A percentile compares a stretch with the other conserved stretches of the same genome.
Evolutionary conservation across 1,284 basidiomycete species (phyloP).

Genomic region (Exobasidium cylindrosporum): DNA sequence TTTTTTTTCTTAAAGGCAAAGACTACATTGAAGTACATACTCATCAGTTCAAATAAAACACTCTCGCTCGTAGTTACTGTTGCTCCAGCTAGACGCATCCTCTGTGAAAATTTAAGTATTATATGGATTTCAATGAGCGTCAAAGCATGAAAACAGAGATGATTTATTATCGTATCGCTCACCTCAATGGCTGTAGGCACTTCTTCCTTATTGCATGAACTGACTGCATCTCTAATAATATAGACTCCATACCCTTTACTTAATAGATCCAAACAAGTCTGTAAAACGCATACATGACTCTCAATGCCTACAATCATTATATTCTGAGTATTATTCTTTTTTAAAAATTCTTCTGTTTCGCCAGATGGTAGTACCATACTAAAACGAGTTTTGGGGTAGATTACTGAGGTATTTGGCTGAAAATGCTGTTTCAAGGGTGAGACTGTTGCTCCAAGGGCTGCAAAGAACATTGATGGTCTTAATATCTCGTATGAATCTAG

Average conservation of each 20-base stretch:
- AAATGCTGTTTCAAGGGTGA: constrained; percentile 63
- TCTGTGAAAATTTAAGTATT: too few relatives aligned
- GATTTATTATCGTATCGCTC: constrained; percentile 55
- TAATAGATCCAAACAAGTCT: constrained; percentile 71
- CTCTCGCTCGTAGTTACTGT: constrained; percentile 78
- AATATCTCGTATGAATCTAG: background rate
- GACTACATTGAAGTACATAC: background rate
- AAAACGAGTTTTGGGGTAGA: constrained; percentile 72
- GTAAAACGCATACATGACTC: constrained; percentile 84
- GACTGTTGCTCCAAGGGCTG: constrained; percentile 71
- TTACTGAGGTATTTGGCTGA: constrained; percentile 62
- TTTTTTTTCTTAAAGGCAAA: too few relatives aligned
- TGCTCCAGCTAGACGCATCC: constrained; percentile 72
- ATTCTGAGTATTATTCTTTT: constrained; percentile 59
- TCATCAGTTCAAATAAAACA: constrained; percentile 63
- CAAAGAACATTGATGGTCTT: background rate
- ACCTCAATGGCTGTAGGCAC: constrained; percentile 59
- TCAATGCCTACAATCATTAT: constrained; percentile 79
- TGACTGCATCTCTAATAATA: constrained; percentile 79
- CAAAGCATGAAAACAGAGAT: background rate
- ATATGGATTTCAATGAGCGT: background rate
- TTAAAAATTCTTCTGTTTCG: constrained; percentile 58
- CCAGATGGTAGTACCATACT: constrained; percentile 70
- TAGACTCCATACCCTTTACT: constrained; percentile 63
- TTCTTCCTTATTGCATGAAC: constrained; percentile 67